A percentile compares a stretch with the other conserved stretches of the same genome.
Evolutionary conservation across 179 eudicot species (phyloP).

Genomic region (Silene coronaria): DNA sequence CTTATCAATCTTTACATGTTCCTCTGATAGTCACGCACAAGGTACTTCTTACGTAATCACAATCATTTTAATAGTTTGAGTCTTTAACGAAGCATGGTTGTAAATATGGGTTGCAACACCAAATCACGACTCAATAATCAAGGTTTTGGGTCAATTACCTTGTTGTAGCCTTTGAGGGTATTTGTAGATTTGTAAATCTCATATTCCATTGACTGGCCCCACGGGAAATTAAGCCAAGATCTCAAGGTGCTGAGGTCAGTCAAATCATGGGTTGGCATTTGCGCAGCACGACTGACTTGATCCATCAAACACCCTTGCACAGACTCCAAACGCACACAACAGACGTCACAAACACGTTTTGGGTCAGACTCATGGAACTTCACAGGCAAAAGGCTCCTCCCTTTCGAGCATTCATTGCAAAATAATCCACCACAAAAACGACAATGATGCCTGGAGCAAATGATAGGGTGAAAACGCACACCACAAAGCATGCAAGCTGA

Average conservation of each 20-base stretch:
- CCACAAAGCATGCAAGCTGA: conserved; percentile 88
- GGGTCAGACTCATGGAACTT: conserved; percentile 59
- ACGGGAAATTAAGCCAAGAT: conserved; percentile 96
- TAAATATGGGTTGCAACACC: too few relatives aligned
- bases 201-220: conserved; percentile 92
- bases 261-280: conserved; percentile 78
- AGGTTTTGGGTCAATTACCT: conserved; percentile 33
- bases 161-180: conserved; percentile 60
- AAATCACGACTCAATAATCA: too few relatives aligned
- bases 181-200: conserved; percentile 90
- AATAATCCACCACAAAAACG: conserved; percentile 93
- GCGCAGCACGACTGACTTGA: conserved; percentile 88
- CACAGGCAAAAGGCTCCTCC: conserved; percentile 80
- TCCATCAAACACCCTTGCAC: conserved; percentile 81
- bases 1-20: background rate
- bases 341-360: conserved; percentile 92
- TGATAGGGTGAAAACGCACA: conserved; percentile 78
- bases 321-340: conserved; percentile 81
- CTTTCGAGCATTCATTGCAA: conserved; percentile 76
- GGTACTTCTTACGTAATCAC: background rate
- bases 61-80: background rate
- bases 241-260: conserved; percentile 90
- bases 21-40: background rate
- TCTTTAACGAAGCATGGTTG: background rate
- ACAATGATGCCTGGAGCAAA: conserved; percentile 91